These are phyloP conservation scores for Geranomyces variabilis DNA, from an alignment of 192 early-diverging fungal genomes.

Conservation along the genomic window DNA sequence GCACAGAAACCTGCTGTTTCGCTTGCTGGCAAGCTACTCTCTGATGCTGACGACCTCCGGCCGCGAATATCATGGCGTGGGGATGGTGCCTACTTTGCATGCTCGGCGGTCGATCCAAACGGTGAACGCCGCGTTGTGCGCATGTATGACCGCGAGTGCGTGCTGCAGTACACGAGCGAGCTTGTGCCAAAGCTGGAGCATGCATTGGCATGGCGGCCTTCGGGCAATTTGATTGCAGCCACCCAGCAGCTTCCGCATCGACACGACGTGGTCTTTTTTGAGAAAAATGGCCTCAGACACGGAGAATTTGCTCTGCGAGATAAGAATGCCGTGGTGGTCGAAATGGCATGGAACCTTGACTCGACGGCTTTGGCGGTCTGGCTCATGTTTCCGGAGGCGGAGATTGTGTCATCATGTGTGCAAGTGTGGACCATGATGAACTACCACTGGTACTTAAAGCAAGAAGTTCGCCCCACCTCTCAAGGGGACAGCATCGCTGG, in stretches of 20 bases:
- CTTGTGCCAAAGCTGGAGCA: conserved; percentile 77
- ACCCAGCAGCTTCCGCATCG: conserved; percentile 75
- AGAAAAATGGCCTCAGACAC: conserved; percentile 92
- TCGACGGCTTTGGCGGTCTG: conserved; percentile 83
- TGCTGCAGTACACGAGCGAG: conserved; percentile 82
- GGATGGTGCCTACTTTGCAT: conserved; percentile 82
- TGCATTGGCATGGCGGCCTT: conserved; percentile 78
- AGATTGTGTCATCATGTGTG: conserved; percentile 46
- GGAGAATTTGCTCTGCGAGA: conserved; percentile 86
- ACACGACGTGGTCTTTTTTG: conserved; percentile 92
- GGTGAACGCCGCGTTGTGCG: conserved; percentile 67
- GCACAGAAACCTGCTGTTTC: conserved; percentile 47
- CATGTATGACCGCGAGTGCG: conserved; percentile 85
- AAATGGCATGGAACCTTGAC: conserved; percentile 85
- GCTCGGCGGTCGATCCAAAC: conserved; percentile 66
- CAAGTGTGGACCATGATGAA: conserved; percentile 93
- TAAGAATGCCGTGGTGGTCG: conserved; percentile 48
- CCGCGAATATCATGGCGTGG: conserved; percentile 88
- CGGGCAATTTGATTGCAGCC: conserved; percentile 81
- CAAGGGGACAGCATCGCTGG: conserved; percentile 45
- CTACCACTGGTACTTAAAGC: conserved; percentile 97
- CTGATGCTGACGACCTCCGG: conserved; percentile 68
- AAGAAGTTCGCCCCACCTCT: conserved; percentile 64
- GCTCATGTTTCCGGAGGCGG: conserved; percentile 42
- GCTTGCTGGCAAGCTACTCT: conserved; percentile 30